Conservation (phyloP, 2,329 filamentous ascomycete genomes). For the Metarhizium robertsii region DNA sequence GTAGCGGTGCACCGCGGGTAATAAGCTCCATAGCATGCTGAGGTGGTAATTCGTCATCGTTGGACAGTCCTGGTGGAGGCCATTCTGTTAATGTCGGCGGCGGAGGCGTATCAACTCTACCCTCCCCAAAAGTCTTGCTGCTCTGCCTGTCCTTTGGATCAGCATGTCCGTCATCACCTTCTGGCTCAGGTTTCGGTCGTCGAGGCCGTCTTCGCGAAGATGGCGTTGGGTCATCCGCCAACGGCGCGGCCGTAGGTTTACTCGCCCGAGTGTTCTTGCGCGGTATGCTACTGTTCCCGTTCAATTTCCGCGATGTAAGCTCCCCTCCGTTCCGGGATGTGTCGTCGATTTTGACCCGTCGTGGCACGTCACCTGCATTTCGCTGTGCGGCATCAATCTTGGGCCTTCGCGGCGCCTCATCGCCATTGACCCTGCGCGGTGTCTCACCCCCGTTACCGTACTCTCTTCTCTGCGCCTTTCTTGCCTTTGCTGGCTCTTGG, state of each 20-base stretch:
- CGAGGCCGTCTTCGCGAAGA: slow-evolving; percentile 31
- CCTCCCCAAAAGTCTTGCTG: neutral
- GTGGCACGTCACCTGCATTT: neutral
- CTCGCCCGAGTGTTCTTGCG: slow-evolving; percentile 3
- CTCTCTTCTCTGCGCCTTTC: neutral
- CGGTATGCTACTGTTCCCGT: neutral
- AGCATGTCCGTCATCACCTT: slow-evolving; percentile 3
- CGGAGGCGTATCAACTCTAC: neutral
- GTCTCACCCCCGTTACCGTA: neutral
- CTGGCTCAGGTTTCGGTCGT: slow-evolving; percentile 25
- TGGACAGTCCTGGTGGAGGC: slow-evolving; percentile 44
- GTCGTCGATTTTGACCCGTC: neutral
- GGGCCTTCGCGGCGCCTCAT: neutral
- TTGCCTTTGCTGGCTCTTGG: neutral
- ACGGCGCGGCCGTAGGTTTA: neutral
- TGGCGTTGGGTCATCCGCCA: slow-evolving; percentile 5
- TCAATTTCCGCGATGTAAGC: neutral
- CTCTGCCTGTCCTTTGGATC: neutral
- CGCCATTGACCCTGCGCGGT: neutral
- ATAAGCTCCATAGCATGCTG: slow-evolving; percentile 49
- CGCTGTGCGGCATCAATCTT: neutral
- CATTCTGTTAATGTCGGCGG: slow-evolving; percentile 27
- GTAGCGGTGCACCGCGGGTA: slow-evolving; percentile 45
- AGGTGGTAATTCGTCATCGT: slow-evolving; percentile 40
- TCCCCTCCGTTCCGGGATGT: neutral